Base-by-base conservation (phyloP, 306 rosid species). In the Casuarina equisetifolia region DNA sequence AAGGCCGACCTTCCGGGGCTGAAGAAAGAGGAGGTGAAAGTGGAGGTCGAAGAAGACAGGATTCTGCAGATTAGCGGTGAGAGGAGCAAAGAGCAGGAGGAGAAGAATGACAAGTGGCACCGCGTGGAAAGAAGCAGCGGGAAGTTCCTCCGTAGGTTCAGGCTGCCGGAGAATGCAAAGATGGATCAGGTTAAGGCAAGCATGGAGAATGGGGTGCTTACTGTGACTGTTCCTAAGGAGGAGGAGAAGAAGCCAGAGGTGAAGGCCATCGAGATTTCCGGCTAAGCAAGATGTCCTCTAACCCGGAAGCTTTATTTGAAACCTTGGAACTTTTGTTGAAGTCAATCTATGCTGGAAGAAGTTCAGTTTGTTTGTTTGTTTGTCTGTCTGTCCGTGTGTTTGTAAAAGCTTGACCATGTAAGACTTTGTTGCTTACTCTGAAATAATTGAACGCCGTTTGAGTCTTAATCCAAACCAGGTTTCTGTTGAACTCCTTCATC, bases 111-210 rank as follows among this genome's bases (percentile, higher is more conserved):
- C 81, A 58, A 51, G 66, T 51, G 72, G 73, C 73, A 76, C 42
- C 73, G 64, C 36, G 0, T 66, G 11, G 74, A 76, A 43, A 67
- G 73, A 25, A 66, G 79, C 73, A 66, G 73, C 9, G 66, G 79
- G 39, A 66, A 64, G 64, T 76, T 66, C 73, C 66, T 49, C n/a
- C 73, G 74, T 19, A 52, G 73, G 64, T 76, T 66, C 79, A 66
- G 79, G 53, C 25, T 76, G 49, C 79, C 79, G 11, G 79, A 76
- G 38, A 76, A 64, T 35, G 79, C 79, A 48, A 74, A 74, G 54
- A 43, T 17, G 61, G 73, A 76, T 4, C 50, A 76, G 49, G 79
- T 76, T 59, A 76, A 76, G 53, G 79, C 79, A 62, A 63, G n/a
- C 46, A 39, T 75, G 35, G 79, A 63, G 61, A 49, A 75, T 64